Evolutionary conservation across 2,329 filamentous ascomycete species (phyloP), one percentile per base, ranked within the genome.

Genomic region (Penicillium sp.): DNA sequence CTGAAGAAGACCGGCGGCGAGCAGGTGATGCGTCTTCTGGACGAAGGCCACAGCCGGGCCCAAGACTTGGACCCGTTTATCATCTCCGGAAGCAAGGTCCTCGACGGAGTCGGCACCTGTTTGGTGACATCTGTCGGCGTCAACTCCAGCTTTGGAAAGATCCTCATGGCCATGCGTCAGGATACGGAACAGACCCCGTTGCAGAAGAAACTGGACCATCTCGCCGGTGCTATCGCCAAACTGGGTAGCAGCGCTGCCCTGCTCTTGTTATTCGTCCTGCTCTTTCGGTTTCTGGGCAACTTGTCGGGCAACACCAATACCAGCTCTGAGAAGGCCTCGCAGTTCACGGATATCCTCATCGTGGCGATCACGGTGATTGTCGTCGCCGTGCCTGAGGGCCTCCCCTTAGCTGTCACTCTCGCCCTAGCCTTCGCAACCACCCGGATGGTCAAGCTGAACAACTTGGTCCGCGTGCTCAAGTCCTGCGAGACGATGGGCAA

Each of bases 181-280:
- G 86, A 90, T 55, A 84, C 85, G 49, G 86, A 92, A 65, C 87
- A 89, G 21, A 93, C 89, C 1, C 90, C 89, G 3, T 71, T 93
- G 7, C 90, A 93, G 68, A 85, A 82, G 2, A 92, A 91, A 70
- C 77, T 93, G 52, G 91, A 91, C 58, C 79, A 85, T 3, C 78
- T 93, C n/a, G 90, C 89, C 5, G 89, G 90, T 62, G 88, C 91
- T 64, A 91, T 93, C 62, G 86, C 86, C n/a, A 89, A 89, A 65
- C 79, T 89, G 36, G 86, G 86, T 73, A 84, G 86, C 59, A 83
- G 83, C 53, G 85, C 89, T 39, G 89, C 88, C 46, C 73, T 89
- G 13, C 71, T 92, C 7, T 78, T 93, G n/a, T 93, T 93, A 65
- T 75, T 91, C 41, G 87, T 91, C 7, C 76, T 91, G 6, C 84